Evolutionary conservation across 2,329 filamentous ascomycete genomes (phyloP), one percentile per base, ranked within the genome.

Genomic region (Epichloe gansuensis): DNA sequence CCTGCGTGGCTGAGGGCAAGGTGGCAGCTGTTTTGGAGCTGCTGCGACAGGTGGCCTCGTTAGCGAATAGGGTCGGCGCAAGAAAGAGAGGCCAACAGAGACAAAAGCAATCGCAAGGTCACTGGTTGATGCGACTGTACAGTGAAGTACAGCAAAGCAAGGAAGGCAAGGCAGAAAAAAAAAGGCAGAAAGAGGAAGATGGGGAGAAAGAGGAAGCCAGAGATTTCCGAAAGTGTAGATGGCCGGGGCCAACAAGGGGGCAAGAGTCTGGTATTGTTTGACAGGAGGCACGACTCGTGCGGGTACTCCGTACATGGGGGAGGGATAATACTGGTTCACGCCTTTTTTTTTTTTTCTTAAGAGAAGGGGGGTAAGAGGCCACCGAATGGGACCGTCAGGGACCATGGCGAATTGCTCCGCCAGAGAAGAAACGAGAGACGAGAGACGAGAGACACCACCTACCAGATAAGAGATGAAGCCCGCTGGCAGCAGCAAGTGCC

Each of bases 201-300:
- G 25, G 25, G 35, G 8, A 12, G 7, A n/a, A 39, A 12, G 17
- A 21, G 38, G 38, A 15, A 13, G 15, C 8, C 46, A 45, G 23
- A 23, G 23, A 35, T 25, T 45, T 51, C 8, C 11, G 38, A 39
- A 13, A 42, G 46, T 39, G 23, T 21, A n/a, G 25, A n/a, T 17
- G 46, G 39, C 25, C 31, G 25, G 50, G 45, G 23, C 23, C 13
- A 48, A 35, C 13, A 48, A 48, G 21, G 45, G 53, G 39, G 45
- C 49, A 39, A 31, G 41, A 39, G 41, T 28, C 15, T 48, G 46
- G 46, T 28, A 50, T 54, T 38, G 44, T 52, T 49, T 54, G 31
- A 28, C 21, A 23, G 21, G 28, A 31, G 50, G 50, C 50, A 55
- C 53, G 53, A 55, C 17, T 55, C 50, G 43, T 55, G 50, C 50